Conservation (phyloP, 148 eudicot genomes). For the Rhododendron molle region DNA sequence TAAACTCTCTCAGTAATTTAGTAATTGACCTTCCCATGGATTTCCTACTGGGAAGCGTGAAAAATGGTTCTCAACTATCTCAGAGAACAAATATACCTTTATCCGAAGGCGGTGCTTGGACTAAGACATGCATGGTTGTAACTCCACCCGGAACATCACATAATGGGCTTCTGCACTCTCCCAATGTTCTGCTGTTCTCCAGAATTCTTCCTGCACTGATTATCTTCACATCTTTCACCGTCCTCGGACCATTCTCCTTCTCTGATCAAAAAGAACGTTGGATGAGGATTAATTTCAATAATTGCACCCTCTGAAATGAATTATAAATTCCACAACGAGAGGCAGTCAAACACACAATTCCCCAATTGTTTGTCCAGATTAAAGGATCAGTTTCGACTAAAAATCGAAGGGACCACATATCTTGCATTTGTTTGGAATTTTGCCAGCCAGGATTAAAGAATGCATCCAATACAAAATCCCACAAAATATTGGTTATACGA, state of each 20-base stretch:
- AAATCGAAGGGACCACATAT: not conserved
- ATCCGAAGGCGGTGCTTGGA: constrained; percentile 46
- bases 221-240: constrained; percentile 56
- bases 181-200: constrained; percentile 57
- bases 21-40: not conserved
- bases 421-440: not conserved
- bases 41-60: not conserved
- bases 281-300: not conserved
- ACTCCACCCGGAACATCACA: constrained; percentile 61
- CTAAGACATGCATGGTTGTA: constrained; percentile 61
- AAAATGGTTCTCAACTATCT: not conserved
- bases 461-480: not conserved
- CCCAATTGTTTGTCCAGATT: not conserved
- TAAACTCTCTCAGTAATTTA: not conserved
- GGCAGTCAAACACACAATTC: not conserved
- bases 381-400: not conserved
- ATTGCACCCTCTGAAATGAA: not conserved
- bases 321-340: not conserved
- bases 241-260: constrained; percentile 52
- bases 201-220: constrained; percentile 57
- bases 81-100: constrained; percentile 32
- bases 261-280: constrained; percentile 26
- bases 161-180: constrained; percentile 50
- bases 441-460: not conserved
- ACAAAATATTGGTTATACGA: not conserved